These are phyloP conservation scores for Russula abietina DNA, from an alignment of 768 basidiomycete species.

Conservation along the genomic window DNA sequence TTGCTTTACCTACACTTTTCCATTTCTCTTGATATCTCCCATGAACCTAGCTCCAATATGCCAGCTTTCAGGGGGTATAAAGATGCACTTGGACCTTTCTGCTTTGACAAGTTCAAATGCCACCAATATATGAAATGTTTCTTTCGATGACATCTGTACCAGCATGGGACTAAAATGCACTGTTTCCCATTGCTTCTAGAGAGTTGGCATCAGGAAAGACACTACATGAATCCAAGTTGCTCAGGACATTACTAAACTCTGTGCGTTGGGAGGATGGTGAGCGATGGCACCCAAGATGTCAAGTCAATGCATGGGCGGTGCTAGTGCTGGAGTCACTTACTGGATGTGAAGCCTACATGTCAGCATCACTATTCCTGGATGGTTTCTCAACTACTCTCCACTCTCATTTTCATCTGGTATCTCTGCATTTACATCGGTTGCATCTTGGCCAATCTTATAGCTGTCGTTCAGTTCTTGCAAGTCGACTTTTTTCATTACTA, in stretches of 20 bases:
- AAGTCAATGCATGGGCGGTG: constrained; percentile 1
- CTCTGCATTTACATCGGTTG: constrained; percentile 6
- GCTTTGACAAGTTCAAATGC: constrained; percentile 2
- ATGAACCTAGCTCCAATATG: background rate
- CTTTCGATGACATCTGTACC: constrained; percentile 24
- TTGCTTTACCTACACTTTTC: constrained; percentile 24
- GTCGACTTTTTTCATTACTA: constrained; percentile 3
- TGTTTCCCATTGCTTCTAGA: constrained; percentile 14
- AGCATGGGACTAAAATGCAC: constrained; percentile 19
- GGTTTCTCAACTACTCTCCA: background rate
- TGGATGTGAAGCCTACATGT: constrained; percentile 18
- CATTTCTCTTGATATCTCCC: constrained; percentile 7
- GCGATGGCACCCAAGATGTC: constrained; percentile 8
- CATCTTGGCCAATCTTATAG: constrained; percentile 21
- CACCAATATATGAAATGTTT: constrained; percentile 10
- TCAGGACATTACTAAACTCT: constrained; percentile 8
- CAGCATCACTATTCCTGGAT: constrained; percentile 7
- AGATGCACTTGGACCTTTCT: constrained; percentile 5
- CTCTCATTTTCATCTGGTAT: background rate
- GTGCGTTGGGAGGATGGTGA: constrained; percentile 19
- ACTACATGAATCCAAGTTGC: constrained; percentile 16
- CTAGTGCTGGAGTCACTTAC: constrained; percentile 8
- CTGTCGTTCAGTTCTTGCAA: constrained; percentile 23
- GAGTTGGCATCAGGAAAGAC: constrained; percentile 8
- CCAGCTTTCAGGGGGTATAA: constrained; percentile 5